These are phyloP conservation scores for Diaporthe citriasiana DNA, from an alignment of 2,329 filamentous ascomycete genomes.

Conservation along the genomic window DNA sequence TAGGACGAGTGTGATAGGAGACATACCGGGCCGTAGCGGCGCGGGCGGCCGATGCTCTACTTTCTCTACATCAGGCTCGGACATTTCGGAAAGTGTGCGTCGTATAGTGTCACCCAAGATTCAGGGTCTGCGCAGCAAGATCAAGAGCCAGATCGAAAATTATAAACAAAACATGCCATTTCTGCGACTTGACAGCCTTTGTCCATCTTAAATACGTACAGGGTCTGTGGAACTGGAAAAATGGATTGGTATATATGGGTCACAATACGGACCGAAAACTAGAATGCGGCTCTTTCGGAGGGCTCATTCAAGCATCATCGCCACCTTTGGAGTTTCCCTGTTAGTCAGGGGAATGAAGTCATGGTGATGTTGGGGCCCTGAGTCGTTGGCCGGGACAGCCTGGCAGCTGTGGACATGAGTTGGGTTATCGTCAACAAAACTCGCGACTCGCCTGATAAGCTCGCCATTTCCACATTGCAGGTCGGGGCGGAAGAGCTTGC, in stretches of 20 bases:
- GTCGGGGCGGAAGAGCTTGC: neutral
- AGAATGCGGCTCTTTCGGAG: slow-evolving; percentile 24
- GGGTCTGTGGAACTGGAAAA: neutral
- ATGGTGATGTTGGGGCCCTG: slow-evolving; percentile 34
- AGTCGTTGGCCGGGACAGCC: slow-evolving; percentile 21
- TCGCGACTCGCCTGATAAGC: slow-evolving; percentile 10
- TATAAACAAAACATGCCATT: neutral
- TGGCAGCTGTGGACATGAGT: neutral
- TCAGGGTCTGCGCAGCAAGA: neutral
- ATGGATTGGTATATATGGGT: neutral
- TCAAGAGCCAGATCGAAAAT: neutral
- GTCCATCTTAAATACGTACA: slow-evolving; percentile 14
- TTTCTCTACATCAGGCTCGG: slow-evolving; percentile 30
- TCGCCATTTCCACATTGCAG: neutral
- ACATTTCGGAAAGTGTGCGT: slow-evolving; percentile 8
- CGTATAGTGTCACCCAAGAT: neutral
- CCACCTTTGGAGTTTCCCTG: neutral
- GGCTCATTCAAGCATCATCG: neutral
- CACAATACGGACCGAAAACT: neutral
- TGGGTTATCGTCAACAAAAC: neutral
- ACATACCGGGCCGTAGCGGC: slow-evolving; percentile 23
- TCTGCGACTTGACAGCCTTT: neutral
- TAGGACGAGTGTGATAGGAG: neutral
- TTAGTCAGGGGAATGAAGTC: slow-evolving; percentile 28
- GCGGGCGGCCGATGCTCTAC: slow-evolving; percentile 30